These are phyloP conservation scores for Talaromyces sp. DNA, from an alignment of 2,329 filamentous ascomycete species.

Conservation along the genomic window DNA sequence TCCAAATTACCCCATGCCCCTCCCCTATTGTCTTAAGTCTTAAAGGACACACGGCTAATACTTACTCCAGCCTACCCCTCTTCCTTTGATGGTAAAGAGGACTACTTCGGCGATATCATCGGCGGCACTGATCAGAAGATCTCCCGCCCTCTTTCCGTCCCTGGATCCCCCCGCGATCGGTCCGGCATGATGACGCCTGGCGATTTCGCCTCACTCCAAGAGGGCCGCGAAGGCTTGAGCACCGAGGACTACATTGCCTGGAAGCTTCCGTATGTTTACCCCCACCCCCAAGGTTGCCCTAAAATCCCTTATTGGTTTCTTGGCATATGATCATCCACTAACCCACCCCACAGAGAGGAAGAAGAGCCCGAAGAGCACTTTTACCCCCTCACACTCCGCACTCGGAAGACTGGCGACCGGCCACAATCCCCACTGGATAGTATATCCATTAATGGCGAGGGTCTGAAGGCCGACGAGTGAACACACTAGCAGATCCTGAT, in stretches of 20 bases:
- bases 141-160: slow-evolving; percentile 88
- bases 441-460: slow-evolving; percentile 34
- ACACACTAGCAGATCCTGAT: no score
- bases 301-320: not conserved
- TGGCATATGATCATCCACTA: not conserved
- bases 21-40: not conserved
- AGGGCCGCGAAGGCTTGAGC: slow-evolving; percentile 86
- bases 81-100: slow-evolving; percentile 75
- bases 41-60: slow-evolving; percentile 14
- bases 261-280: slow-evolving; percentile 85
- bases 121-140: slow-evolving; percentile 94
- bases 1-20: not conserved
- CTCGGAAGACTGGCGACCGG: slow-evolving; percentile 46
- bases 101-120: slow-evolving; percentile 81
- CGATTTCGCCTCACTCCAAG: slow-evolving; percentile 94
- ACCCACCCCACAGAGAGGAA: slow-evolving; percentile 69
- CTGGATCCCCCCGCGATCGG: slow-evolving; percentile 86
- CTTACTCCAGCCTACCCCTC: slow-evolving; percentile 72
- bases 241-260: slow-evolving; percentile 98
- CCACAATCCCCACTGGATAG: slow-evolving; percentile 42
- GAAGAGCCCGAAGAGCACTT: slow-evolving; percentile 83
- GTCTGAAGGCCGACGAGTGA: slow-evolving; percentile 9
- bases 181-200: slow-evolving; percentile 99
- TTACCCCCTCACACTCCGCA: slow-evolving; percentile 68
- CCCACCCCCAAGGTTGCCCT: not conserved